Evolutionary conservation across 2,329 filamentous ascomycete species (phyloP).

Genomic region (Phialophora macrospora): DNA sequence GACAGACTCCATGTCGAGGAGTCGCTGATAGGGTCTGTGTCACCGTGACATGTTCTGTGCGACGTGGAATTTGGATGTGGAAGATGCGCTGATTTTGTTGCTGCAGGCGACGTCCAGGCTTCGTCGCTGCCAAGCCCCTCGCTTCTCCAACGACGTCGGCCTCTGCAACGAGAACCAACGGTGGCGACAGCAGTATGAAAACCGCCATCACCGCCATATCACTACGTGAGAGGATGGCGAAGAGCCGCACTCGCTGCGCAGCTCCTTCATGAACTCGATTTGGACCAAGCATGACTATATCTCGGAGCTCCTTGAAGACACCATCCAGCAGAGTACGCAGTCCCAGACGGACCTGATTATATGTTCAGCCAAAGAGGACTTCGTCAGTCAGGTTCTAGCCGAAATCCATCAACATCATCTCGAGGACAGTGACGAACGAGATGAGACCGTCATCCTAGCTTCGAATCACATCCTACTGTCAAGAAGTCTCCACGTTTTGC

Average conservation of each 20-base stretch:
- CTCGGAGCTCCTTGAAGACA: constrained; percentile 63
- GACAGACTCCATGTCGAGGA: constrained; percentile 81
- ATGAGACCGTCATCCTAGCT: neutral
- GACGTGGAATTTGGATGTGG: constrained; percentile 1
- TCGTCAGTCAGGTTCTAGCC: constrained; percentile 64
- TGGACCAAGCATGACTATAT: constrained; percentile 52
- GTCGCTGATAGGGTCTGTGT: neutral
- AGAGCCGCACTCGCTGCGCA: neutral
- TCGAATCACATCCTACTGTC: constrained; percentile 56
- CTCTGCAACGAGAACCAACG: neutral
- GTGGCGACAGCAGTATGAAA: too few relatives aligned
- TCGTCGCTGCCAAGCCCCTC: constrained; percentile 11
- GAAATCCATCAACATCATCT: constrained; percentile 49
- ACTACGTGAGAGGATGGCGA: constrained; percentile 1
- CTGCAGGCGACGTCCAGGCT: neutral
- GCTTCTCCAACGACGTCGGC: neutral
- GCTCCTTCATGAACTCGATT: constrained; percentile 22
- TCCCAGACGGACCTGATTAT: constrained; percentile 71
- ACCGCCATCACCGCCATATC: neutral
- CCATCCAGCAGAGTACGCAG: constrained; percentile 60
- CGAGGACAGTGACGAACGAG: constrained; percentile 17
- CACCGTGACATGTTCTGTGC: constrained; percentile 13
- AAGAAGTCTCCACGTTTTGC: constrained; percentile 71
- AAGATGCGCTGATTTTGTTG: constrained; percentile 2
- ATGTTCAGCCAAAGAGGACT: constrained; percentile 68